phyloP scores from a whole-genome alignment of 1,139 yeast species.

The Candida buenavistaensis region DNA sequence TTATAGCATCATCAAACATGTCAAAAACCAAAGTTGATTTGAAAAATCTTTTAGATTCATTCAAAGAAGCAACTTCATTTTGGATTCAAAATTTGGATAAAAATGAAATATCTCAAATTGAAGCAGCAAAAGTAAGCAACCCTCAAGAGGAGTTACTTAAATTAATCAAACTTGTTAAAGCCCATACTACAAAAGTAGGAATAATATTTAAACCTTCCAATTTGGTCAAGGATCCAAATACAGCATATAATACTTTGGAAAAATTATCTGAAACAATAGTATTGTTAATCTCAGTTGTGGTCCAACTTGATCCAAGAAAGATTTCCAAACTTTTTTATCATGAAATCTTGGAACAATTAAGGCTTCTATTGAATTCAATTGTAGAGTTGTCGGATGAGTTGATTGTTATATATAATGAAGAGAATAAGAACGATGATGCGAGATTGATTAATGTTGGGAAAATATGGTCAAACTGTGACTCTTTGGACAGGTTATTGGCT shows the following conservation, averaged over 20 bases:
- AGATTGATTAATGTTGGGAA: slow-evolving; percentile 62
- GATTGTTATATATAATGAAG: slow-evolving; percentile 14
- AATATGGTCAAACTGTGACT: slow-evolving; percentile 63
- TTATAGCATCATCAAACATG: neutral
- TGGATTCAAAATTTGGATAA: slow-evolving; percentile 26
- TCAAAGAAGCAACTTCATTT: slow-evolving; percentile 34
- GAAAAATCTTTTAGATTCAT: slow-evolving; percentile 28
- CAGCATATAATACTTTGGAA: slow-evolving; percentile 56
- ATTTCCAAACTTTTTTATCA: slow-evolving; percentile 43
- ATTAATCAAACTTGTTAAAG: slow-evolving; percentile 59
- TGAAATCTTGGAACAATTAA: slow-evolving; percentile 30
- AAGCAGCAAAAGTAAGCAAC: slow-evolving; percentile 26
- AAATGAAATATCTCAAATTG: slow-evolving; percentile 16
- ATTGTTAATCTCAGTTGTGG: slow-evolving; percentile 45
- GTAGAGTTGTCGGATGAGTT: slow-evolving; percentile 23
- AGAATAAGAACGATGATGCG: slow-evolving; percentile 21
- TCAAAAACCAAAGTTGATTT: slow-evolving; percentile 22
- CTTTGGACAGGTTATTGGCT: slow-evolving; percentile 34
- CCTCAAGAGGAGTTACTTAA: slow-evolving; percentile 62
- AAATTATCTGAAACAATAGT: slow-evolving; percentile 47
- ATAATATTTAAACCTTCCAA: slow-evolving; percentile 68
- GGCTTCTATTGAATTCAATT: slow-evolving; percentile 11
- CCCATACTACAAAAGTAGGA: slow-evolving; percentile 79
- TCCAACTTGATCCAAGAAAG: slow-evolving; percentile 35
- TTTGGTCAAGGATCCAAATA: slow-evolving; percentile 31